These are phyloP conservation scores for Lactifluus volemus DNA, from an alignment of 768 basidiomycete species.

Conservation along the genomic window DNA sequence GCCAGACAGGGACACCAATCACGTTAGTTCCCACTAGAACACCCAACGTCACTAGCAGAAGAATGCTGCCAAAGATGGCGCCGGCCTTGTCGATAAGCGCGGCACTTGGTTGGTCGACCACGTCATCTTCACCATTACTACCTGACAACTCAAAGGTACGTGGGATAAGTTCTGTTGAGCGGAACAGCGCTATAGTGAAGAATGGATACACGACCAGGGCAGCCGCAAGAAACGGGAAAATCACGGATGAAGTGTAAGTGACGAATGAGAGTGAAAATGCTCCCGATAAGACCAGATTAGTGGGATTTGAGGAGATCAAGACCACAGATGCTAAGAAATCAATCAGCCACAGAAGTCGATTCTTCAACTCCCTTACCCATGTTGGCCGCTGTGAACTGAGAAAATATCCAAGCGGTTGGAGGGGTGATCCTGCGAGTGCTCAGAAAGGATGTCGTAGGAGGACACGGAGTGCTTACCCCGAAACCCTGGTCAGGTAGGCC, in stretches of 20 bases:
- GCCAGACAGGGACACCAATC: constrained; percentile 72
- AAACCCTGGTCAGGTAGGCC: constrained; percentile 75
- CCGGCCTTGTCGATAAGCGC: constrained; percentile 68
- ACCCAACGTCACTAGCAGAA: constrained; percentile 61
- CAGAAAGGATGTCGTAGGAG: neutral
- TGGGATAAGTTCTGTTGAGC: constrained; percentile 45
- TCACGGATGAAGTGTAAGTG: constrained; percentile 74
- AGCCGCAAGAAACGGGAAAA: constrained; percentile 67
- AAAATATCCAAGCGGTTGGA: constrained; percentile 60
- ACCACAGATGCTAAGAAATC: constrained; percentile 36
- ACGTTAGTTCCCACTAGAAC: constrained; percentile 71
- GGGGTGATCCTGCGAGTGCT: constrained; percentile 25
- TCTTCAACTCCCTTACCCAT: constrained; percentile 38
- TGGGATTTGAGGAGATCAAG: constrained; percentile 83
- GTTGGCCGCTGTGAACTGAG: constrained; percentile 73
- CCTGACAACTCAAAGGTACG: constrained; percentile 36
- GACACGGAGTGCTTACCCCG: constrained; percentile 27
- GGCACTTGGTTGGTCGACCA: constrained; percentile 34
- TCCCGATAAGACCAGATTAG: constrained; percentile 88
- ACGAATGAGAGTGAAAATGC: constrained; percentile 74
- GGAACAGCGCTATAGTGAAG: constrained; percentile 50
- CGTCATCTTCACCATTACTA: constrained; percentile 22
- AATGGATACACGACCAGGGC: constrained; percentile 52
- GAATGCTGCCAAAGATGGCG: constrained; percentile 60
- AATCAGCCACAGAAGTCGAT: constrained; percentile 21